Evolutionary conservation across 2,329 filamentous ascomycete species (phyloP), one percentile per base, ranked within the genome.

Genomic region (Westerdykella sp.): DNA sequence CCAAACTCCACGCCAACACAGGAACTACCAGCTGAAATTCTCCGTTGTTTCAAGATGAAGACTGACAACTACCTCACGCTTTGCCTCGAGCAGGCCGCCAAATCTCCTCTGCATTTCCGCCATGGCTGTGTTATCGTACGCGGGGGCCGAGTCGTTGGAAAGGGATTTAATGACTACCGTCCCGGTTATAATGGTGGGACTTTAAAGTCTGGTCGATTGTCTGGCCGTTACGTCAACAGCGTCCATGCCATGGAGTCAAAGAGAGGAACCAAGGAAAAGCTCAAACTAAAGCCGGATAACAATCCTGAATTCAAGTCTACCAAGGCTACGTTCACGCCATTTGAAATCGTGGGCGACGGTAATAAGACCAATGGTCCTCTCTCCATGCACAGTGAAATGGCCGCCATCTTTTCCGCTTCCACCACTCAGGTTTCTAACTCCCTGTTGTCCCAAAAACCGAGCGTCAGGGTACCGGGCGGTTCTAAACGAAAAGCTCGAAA

Each of bases 361-460:
- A 50, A 47, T 16, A 56, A 64, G 25, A 63, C 66, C 41, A 73
- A 73, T 48, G 62, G 62, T 23, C 66, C 69, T 9, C 62, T 78
- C 14, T 73, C 67, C 13, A 75, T 78, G 72, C 74, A 78, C 51
- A 71, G 71, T 4, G 74, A 77, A 65, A 77, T 77, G 73, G 76
- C 76, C 72, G 74, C 74, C 22, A 74, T 78, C 54, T 68, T 76
- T 41, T 62, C 68, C 34, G 63, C 69, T 40, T 73, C 70, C 40
- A 69, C 64, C 50, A 69, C 67, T 38, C 53, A 70, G 56, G 68
- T 69, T 40, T 67, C 66, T 50, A 69, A 55, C 44, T 60, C 67
- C 37, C 61, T 69, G 62, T 73, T 64, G 41, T 68, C 60, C 55
- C 51, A 74, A 69, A 75, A 76, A 73, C 69, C 72, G 65, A 68